These are phyloP conservation scores for Biancaea sappan DNA, from an alignment of 306 rosid species.

Conservation along the genomic window DNA sequence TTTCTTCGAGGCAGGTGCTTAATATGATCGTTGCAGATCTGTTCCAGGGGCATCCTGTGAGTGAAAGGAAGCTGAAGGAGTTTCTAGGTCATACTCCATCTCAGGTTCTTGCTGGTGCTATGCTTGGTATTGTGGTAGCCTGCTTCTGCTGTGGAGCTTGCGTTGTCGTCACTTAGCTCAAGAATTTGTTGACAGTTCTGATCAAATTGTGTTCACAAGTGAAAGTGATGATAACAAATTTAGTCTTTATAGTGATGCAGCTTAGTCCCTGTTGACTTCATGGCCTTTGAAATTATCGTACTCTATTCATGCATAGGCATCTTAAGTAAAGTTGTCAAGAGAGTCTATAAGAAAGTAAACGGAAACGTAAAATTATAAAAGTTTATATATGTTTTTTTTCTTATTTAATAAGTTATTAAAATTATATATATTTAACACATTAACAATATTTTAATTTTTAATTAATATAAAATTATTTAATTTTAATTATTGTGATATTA, in stretches of 20 bases:
- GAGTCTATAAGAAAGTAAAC: too few species aligned
- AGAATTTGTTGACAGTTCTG: conserved; percentile 28
- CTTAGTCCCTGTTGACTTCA: too few species aligned
- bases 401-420: too few species aligned
- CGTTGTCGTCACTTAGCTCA: conserved; percentile 42
- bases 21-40: conserved; percentile 86
- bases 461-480: too few species aligned
- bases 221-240: background rate
- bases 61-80: conserved; percentile 90
- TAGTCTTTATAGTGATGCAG: conserved; percentile 17
- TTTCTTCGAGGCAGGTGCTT: conserved; percentile 69
- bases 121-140: conserved; percentile 71
- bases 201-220: conserved; percentile 10
- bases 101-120: conserved; percentile 86
- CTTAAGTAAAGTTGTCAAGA: too few species aligned
- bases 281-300: too few species aligned
- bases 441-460: too few species aligned
- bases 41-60: conserved; percentile 86
- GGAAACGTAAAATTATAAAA: too few species aligned
- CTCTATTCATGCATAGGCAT: too few species aligned
- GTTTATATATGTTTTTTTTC: too few species aligned
- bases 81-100: conserved; percentile 92
- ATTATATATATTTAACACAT: too few species aligned
- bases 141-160: conserved; percentile 71
- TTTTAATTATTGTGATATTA: too few species aligned